Conservation (phyloP, 331 rosid species). For the Telfairia occidentalis region DNA sequence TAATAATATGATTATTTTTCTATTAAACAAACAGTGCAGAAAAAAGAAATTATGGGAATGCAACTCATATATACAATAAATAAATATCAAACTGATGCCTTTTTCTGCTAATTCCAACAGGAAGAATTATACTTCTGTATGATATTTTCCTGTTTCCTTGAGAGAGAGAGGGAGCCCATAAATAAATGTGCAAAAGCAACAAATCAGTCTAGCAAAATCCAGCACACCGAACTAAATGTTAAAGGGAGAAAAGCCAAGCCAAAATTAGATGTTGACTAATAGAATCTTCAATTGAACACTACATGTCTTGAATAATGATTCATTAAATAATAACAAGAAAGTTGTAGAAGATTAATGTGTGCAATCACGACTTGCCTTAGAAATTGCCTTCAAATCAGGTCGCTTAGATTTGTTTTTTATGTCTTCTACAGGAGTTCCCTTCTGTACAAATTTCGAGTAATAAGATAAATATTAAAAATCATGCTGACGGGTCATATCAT, state of each 20-base stretch:
- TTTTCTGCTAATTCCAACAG: background rate
- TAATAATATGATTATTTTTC: no score
- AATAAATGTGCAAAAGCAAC: background rate
- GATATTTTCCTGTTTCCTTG: background rate
- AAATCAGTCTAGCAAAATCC: background rate
- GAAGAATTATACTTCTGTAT: background rate
- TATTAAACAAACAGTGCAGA: background rate
- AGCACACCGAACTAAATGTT: background rate
- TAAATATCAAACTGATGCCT: background rate
- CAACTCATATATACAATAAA: background rate
- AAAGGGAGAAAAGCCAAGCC: background rate
- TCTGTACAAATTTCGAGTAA: slow-evolving; percentile 23
- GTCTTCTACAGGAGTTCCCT: slow-evolving; percentile 15
- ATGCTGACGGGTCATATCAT: background rate
- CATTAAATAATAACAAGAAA: background rate
- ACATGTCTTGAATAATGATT: background rate
- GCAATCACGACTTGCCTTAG: slow-evolving; percentile 46
- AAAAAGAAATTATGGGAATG: background rate
- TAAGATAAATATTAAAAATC: background rate
- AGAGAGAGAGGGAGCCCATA: background rate
- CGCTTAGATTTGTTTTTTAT: slow-evolving; percentile 40
- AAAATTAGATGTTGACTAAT: background rate
- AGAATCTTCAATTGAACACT: background rate
- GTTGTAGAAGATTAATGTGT: background rate
- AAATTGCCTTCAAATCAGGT: slow-evolving; percentile 81